Base-by-base conservation (phyloP, 441 rosid species). In the Gossypium schwendimanii region DNA sequence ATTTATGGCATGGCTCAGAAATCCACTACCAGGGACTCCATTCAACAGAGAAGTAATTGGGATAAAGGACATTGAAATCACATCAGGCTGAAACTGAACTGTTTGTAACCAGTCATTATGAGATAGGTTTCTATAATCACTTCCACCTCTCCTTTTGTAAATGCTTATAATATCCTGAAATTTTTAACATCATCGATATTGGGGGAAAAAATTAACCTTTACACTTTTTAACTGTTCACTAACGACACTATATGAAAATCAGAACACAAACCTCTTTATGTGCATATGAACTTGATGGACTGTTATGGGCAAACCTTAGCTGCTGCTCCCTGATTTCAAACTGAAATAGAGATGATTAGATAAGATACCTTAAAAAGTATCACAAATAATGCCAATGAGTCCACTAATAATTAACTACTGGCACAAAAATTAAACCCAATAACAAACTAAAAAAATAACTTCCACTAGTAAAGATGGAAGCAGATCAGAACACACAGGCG, bases 1-100 rank as follows among this genome's bases (percentile, higher is more conserved):
- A 84, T 92, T 92, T 76, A 93, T 91, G 68, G 99, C 98, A 79
- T 95, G 98, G 85, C 92, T 89, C 84, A 93, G 78, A 83, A 91
- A 95, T 77, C 99, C 99, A 76, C 92, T 86, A 73, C 98, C 98
- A 0, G 55, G 92, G 6, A 93, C 92, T 82, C 98, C 99, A 80
- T 86, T 91, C 81, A 93, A 90, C 21, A 95, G 83, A 58, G 97
- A 93, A 60, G 98, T 89, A 52, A 95, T 87, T 18, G 98, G 99
- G 61, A 93, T 87, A 63, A 93, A 93, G 75, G 98, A 84, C 98
- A 93, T 88, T 0, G 99, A 88, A 76, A 91, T 87, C 64, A 88
- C 97, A 78, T 96, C 97, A 36, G 98, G 99, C 80, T 96, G 94
- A 41, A 28, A 63, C 83, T 91, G 97, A 74, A 96, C 97, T n/a